A percentile compares a stretch with the other conserved stretches of the same genome.
Conservation (phyloP, 495 filamentous ascomycete genomes). For the Cudoniella acicularis region DNA sequence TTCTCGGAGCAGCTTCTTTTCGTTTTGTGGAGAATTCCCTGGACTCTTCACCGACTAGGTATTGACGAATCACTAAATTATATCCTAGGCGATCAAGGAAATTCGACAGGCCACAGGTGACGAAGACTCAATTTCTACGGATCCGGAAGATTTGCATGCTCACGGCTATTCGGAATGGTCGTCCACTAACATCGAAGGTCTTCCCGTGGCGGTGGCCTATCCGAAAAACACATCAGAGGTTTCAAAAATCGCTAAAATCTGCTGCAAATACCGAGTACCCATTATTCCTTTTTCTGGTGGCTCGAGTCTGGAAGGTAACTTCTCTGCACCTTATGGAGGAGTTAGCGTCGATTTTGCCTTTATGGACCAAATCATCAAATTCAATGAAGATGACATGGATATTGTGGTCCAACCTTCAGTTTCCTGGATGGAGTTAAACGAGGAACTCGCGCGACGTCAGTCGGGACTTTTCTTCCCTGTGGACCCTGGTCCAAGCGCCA, state of each 20-base stretch:
- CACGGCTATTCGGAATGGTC: slow-evolving; percentile 94
- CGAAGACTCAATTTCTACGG: slow-evolving; percentile 75
- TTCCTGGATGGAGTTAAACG: slow-evolving; percentile 87
- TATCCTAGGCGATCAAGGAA: slow-evolving; percentile 55
- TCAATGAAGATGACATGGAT: slow-evolving; percentile 88
- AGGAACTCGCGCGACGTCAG: slow-evolving; percentile 59
- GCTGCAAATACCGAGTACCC: slow-evolving; percentile 77
- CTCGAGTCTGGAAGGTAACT: slow-evolving; percentile 83
- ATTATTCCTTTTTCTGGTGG: slow-evolving; percentile 82
- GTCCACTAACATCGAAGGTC: slow-evolving; percentile 68
- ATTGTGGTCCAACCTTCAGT: slow-evolving; percentile 87
- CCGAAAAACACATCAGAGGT: slow-evolving; percentile 79
- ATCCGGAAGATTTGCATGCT: slow-evolving; percentile 72
- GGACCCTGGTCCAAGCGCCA: slow-evolving; percentile 51
- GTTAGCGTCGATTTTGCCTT: slow-evolving; percentile 83
- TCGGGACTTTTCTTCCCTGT: slow-evolving; percentile 79
- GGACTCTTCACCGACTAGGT: not conserved
- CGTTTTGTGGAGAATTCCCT: not conserved
- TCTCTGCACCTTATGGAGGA: slow-evolving; percentile 79
- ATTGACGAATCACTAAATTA: not conserved
- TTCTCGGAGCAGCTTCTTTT: no score
- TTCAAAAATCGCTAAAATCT: slow-evolving; percentile 72
- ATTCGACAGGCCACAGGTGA: slow-evolving; percentile 53
- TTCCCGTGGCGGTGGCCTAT: slow-evolving; percentile 80
- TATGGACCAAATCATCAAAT: slow-evolving; percentile 77